Evolutionary conservation across 768 basidiomycete genomes (phyloP).

Genomic region (Kondoa malvinella): DNA sequence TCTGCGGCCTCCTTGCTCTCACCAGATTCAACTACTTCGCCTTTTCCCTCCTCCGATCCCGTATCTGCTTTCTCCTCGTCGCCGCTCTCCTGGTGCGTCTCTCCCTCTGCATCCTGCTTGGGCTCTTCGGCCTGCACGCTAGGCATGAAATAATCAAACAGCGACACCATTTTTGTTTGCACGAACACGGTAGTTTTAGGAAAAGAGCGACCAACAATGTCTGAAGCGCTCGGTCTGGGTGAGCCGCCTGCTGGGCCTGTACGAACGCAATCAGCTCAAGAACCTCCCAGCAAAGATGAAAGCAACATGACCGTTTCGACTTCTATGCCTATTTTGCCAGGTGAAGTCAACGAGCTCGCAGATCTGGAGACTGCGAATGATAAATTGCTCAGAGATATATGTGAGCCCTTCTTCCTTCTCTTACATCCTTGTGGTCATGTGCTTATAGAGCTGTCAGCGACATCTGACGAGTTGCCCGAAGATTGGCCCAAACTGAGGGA

Average conservation of each 20-base stretch:
- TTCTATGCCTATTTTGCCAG: background rate
- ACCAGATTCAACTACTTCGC: background rate
- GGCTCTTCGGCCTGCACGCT: constrained; percentile 4
- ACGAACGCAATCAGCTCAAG: background rate
- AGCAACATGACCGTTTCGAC: background rate
- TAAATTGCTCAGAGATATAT: background rate
- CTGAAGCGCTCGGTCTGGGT: background rate
- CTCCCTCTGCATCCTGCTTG: background rate
- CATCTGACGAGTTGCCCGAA: background rate
- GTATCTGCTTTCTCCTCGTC: background rate
- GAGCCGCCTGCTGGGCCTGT: background rate
- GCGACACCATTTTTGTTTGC: background rate
- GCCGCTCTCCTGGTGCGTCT: background rate
- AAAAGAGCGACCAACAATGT: background rate
- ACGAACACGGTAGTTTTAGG: background rate
- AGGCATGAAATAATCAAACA: background rate
- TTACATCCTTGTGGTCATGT: background rate
- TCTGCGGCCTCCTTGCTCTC: background rate
- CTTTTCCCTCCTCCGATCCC: background rate
- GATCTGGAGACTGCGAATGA: background rate
- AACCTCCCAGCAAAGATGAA: background rate
- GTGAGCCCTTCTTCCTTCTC: background rate
- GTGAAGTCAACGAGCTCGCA: too few species aligned
- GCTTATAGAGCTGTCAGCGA: background rate
- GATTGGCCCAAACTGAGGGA: background rate